Evolutionary conservation across 2,329 filamentous ascomycete species (phyloP).

Genomic region (Fusarium coffeatum): DNA sequence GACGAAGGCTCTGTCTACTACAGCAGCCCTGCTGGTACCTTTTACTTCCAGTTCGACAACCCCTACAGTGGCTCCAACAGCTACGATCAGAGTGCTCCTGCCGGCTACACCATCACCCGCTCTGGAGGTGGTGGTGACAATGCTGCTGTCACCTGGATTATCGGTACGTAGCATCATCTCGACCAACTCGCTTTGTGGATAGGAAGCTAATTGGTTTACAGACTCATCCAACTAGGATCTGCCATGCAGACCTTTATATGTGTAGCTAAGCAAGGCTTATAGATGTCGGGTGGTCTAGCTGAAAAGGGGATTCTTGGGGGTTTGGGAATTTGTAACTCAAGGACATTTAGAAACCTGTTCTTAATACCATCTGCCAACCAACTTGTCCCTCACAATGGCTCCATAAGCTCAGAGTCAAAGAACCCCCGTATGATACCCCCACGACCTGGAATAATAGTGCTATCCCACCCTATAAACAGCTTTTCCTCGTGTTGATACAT

Average conservation of each 20-base stretch:
- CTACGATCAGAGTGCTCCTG: background rate
- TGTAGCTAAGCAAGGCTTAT: no score
- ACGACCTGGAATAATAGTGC: no score
- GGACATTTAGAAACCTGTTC: no score
- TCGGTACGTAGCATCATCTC: background rate
- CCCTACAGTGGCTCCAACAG: background rate
- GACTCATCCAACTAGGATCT: background rate
- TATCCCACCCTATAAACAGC: no score
- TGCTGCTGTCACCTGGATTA: background rate
- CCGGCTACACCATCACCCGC: background rate
- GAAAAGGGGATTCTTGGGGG: rapidly evolving
- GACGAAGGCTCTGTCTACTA: background rate
- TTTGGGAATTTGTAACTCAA: no score
- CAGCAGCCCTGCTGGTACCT: background rate
- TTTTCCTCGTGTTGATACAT: no score
- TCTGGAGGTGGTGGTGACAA: background rate
- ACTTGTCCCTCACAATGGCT: no score
- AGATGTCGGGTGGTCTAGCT: no score
- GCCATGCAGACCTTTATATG: background rate
- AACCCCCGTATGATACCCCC: no score
- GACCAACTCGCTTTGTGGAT: rapidly evolving
- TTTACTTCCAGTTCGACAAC: background rate
- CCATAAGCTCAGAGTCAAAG: no score
- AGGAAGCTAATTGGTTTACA: rapidly evolving
- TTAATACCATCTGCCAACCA: no score